Evolutionary conservation across 106 monocot genomes (phyloP).

Genomic region (Phalaenopsis equestris): DNA sequence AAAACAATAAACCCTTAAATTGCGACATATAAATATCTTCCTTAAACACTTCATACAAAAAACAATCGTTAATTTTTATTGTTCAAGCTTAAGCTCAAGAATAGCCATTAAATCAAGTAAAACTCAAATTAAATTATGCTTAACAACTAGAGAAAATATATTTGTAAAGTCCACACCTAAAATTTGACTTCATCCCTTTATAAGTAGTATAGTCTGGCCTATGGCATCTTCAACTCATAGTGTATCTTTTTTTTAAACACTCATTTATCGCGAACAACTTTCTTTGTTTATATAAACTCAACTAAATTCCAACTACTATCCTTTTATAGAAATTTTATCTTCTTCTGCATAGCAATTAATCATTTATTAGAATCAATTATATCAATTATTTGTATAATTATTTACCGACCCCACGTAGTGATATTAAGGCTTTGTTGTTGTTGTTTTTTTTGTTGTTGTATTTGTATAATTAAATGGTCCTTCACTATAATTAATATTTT

Average conservation of each 20-base stretch:
- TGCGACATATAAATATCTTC: background rate
- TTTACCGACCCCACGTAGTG: too few species aligned
- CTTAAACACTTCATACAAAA: background rate
- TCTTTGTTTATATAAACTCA: background rate
- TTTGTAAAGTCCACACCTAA: background rate
- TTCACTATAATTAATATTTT: too few species aligned
- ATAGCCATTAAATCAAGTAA: background rate
- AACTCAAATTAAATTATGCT: background rate
- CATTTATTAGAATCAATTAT: too few species aligned
- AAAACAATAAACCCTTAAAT: background rate
- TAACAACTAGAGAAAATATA: background rate
- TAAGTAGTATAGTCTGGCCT: background rate
- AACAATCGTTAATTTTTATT: background rate
- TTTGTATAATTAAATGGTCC: too few species aligned
- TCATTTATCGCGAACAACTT: background rate
- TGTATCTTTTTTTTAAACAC: background rate
- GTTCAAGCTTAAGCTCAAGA: background rate
- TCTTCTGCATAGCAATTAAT: background rate
- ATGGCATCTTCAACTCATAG: background rate
- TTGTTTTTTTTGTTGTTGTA: too few species aligned
- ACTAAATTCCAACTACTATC: background rate
- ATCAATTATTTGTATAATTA: too few species aligned
- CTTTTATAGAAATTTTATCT: background rate
- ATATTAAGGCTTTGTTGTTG: too few species aligned
- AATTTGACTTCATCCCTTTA: background rate